phyloP scores from a whole-genome alignment of 257 asterid genomes.

The Salvia rosmarinus region DNA sequence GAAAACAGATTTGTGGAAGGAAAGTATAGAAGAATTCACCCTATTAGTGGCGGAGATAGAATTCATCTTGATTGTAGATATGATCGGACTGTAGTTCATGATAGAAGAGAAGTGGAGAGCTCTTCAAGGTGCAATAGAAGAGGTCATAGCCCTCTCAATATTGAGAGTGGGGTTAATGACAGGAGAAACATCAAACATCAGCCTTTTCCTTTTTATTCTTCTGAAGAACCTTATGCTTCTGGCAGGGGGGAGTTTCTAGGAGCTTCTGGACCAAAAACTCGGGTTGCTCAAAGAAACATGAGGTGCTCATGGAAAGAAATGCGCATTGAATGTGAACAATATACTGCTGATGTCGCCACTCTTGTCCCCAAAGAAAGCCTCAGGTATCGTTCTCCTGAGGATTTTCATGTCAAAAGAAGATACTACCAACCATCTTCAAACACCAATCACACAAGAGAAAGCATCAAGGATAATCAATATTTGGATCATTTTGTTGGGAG shows the following conservation, averaged over 20 bases:
- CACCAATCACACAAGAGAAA: slow-evolving; percentile 24
- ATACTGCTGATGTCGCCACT: slow-evolving; percentile 25
- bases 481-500: slow-evolving; percentile 41
- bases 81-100: slow-evolving; percentile 36
- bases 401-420: slow-evolving; percentile 38
- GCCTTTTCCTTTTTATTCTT: slow-evolving; percentile 35
- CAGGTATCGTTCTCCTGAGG: slow-evolving; percentile 33
- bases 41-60: slow-evolving; percentile 32
- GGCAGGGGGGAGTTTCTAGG: slow-evolving; percentile 32
- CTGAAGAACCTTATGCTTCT: slow-evolving; percentile 30
- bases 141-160: slow-evolving; percentile 30
- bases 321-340: slow-evolving; percentile 35
- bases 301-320: slow-evolving; percentile 40
- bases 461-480: slow-evolving; percentile 29
- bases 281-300: slow-evolving; percentile 31
- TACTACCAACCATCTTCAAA: slow-evolving; percentile 32
- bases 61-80: slow-evolving; percentile 30
- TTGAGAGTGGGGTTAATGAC: slow-evolving; percentile 37
- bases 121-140: slow-evolving; percentile 38
- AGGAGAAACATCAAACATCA: slow-evolving; percentile 33
- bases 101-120: slow-evolving; percentile 45
- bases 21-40: slow-evolving; percentile 36
- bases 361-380: slow-evolving; percentile 31
- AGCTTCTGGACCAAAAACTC: slow-evolving; percentile 29
- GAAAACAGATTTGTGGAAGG: slow-evolving; percentile 31